Evolutionary conservation across 106 monocot genomes (phyloP), one percentile per base, ranked within the genome.

Genomic region (Dioscorea alata): DNA sequence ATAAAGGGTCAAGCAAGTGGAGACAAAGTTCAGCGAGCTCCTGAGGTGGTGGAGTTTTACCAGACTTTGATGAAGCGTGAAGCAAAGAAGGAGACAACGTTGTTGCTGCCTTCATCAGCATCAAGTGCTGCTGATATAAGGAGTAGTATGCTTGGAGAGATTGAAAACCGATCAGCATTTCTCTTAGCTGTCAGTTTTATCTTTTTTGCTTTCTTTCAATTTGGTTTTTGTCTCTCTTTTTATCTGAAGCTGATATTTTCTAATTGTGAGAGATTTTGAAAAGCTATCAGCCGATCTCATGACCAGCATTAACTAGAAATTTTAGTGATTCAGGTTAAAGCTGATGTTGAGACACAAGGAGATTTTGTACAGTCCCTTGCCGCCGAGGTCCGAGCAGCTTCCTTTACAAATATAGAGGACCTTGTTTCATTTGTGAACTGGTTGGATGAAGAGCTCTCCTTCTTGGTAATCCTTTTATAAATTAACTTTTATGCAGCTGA

Each of bases 361-460:
- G 91, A 96, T 28, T 96, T 96, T 78, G 91, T 96, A 12, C 62
- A 86, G 61, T 96, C 91, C 6, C 74, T 96, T 73, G 88, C 86
- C 4, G 18, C 57, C 2, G 95, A 91, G 75, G 84, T 96, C 58
- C 78, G 88, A 59, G 88, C 79, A 33, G 83, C 88, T 72, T 82
- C 74, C 12, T 96, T 91, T 62, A 74, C 78, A 4, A 80, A 80
- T 33, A 88, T 96, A 22, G 84, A 91, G 71, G 88, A 96, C 63
- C 77, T 96, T 48, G 79, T 96, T 57, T 60, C 88, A 32, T 96
- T 96, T 59, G 95, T 91, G 33, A 96, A 91, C 67, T 96, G 95
- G 95, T 69, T 96, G 61, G 95, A 96, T 73, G 95, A 91, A 74
- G 95, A 96, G 61, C 88, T 96, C 61, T 96, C 95, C n/a, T 96